Evolutionary conservation across 192 early-diverging fungal genomes (phyloP).

Genomic region (Backusella psychrophila): DNA sequence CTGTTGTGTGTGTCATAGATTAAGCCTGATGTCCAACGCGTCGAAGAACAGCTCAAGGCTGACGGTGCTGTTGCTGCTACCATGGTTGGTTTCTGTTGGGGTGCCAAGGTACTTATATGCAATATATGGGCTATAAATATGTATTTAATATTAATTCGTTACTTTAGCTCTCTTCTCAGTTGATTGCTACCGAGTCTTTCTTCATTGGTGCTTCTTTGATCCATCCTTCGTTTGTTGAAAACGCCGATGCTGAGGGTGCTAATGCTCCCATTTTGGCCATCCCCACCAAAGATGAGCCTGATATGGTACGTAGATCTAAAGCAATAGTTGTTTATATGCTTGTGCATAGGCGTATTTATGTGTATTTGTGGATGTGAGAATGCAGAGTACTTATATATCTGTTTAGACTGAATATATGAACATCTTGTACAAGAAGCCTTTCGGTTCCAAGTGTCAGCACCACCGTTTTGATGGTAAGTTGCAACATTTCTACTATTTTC

Average conservation of each 20-base stretch:
- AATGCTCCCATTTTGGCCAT: conserved; percentile 59
- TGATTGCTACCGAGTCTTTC: conserved; percentile 43
- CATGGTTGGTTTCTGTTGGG: conserved; percentile 73
- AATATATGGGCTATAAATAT: not conserved
- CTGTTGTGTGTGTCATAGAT: not conserved
- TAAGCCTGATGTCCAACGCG: conserved; percentile 5
- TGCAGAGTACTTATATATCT: not conserved
- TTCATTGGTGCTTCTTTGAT: conserved; percentile 51
- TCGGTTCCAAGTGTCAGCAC: conserved; percentile 47
- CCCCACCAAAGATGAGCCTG: conserved; percentile 64
- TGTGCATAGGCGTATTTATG: not conserved
- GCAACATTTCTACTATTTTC: not conserved
- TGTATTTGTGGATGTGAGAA: not conserved
- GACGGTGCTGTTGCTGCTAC: conserved; percentile 46
- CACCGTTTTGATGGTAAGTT: conserved; percentile 49
- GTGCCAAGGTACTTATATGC: conserved; percentile 43
- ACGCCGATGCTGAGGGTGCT: conserved; percentile 47
- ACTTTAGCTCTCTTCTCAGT: conserved; percentile 43
- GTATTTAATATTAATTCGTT: not conserved
- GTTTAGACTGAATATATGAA: conserved; percentile 34
- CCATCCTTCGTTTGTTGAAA: conserved; percentile 61
- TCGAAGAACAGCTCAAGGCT: conserved; percentile 36
- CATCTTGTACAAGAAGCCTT: conserved; percentile 45
- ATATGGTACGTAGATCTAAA: conserved; percentile 39
- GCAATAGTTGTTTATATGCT: not conserved